Evolutionary conservation across 495 filamentous ascomycete genomes (phyloP), one percentile per base, ranked within the genome.

Genomic region (Glutinoglossum americanum): DNA sequence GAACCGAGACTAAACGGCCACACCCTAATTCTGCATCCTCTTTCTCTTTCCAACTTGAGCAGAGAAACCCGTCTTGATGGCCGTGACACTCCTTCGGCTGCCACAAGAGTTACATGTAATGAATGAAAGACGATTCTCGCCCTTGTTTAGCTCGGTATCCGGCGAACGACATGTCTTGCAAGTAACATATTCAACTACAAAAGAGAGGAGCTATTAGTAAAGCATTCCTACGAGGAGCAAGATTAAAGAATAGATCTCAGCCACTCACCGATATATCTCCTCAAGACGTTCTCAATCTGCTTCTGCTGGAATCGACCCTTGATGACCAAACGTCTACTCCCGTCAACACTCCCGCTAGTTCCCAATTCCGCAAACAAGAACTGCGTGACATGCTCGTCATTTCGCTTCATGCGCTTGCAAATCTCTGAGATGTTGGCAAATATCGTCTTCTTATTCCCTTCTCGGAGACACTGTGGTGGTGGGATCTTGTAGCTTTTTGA

Each of bases 391-490:
- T 97, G 90, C 68, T 98, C 92, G 66, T 95, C 90, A 62, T 82
- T 84, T 66, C 92, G 78, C 81, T 98, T 98, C 89, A 98, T 92
- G 59, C 87, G 77, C 73, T 85, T 85, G 72, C 81, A 84, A 62
- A 94, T 94, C 67, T 93, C 87, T 59, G 84, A 76, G 64, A 98
- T 88, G 74, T 98, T 98, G 71, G 92, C 92, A 68, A 96, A 98
- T 64, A 97, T 94, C 55, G 92, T 97, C 84, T 94, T 95, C 79
- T 94, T 95, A 80, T 97, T 97, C 68, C 92, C 92, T 87, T 98
- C 93, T 73, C 93, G 89, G 51, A 97, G 76, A 72, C 90, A 94
- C 74, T 98, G 93, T n/a, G 92, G 92, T 13, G 92, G 92, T 19
- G 92, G 93, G 64, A 98, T 98, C 78, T 96, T 96, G 77, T 98